A percentile compares a stretch with the other conserved stretches of the same genome.
Conservation (phyloP, 2,329 filamentous ascomycete species). For the Coniochaeta sp. region DNA sequence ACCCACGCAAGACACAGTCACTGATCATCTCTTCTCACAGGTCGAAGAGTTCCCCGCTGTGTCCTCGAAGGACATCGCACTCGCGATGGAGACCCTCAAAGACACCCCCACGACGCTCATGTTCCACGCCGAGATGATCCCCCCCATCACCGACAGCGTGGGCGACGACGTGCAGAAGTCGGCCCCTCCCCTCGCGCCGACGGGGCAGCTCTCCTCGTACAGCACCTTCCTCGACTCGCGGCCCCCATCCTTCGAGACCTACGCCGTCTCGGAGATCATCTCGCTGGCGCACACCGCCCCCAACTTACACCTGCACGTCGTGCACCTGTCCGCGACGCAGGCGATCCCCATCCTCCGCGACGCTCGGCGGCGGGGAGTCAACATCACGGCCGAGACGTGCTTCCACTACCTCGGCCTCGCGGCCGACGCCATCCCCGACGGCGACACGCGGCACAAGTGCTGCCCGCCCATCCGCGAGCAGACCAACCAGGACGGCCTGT, state of each 20-base stretch:
- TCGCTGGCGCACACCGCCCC: slow-evolving; percentile 75
- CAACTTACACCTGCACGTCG: slow-evolving; percentile 80
- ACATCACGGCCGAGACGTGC: slow-evolving; percentile 90
- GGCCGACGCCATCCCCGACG: slow-evolving; percentile 72
- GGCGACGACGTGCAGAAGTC: slow-evolving; percentile 69
- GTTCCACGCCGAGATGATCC: slow-evolving; percentile 99
- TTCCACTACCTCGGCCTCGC: slow-evolving; percentile 89
- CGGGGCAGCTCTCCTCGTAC: slow-evolving; percentile 70
- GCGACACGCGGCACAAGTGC: slow-evolving; percentile 91
- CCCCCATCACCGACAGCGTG: slow-evolving; percentile 73
- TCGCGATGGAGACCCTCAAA: slow-evolving; percentile 74
- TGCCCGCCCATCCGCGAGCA: slow-evolving; percentile 83
- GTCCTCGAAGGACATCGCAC: slow-evolving; percentile 67
- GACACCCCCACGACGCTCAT: slow-evolving; percentile 84
- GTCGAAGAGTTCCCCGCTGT: slow-evolving; percentile 95
- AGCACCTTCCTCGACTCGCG: slow-evolving; percentile 87
- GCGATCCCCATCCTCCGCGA: slow-evolving; percentile 74
- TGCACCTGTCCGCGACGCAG: slow-evolving; percentile 84
- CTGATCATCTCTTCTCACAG: slow-evolving; percentile 33
- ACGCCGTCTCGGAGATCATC: slow-evolving; percentile 81
- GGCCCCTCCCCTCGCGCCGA: slow-evolving; percentile 60
- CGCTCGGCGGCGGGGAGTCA: slow-evolving; percentile 65
- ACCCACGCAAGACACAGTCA: no score
- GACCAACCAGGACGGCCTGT: slow-evolving; percentile 76
- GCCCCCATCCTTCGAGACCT: slow-evolving; percentile 84